Percentiles rank a stretch among this genome's conserved stretches.
These are phyloP conservation scores for Rubroboletus pulcherrimus DNA, from an alignment of 768 basidiomycete species.

Conservation along the genomic window DNA sequence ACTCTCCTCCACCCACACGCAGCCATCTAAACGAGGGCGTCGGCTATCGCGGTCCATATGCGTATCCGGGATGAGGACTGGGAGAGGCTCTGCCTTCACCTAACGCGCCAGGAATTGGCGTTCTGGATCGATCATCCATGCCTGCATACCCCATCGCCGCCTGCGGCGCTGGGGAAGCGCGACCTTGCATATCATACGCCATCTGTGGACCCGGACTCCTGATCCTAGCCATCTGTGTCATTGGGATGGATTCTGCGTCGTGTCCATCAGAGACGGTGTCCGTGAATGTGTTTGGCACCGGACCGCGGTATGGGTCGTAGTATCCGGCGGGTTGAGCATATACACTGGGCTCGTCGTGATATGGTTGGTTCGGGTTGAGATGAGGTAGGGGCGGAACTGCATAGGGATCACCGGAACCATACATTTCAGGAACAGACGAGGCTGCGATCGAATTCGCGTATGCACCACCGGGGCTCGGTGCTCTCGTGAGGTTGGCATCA, in stretches of 20 bases:
- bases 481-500: conserved; percentile 53
- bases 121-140: conserved; percentile 28
- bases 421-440: conserved; percentile 45
- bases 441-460: conserved; percentile 41
- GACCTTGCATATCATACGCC: conserved; percentile 36
- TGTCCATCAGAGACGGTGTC: conserved; percentile 33
- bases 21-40: background rate
- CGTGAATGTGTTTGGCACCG: conserved; percentile 62
- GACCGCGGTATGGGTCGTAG: conserved; percentile 80
- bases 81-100: conserved; percentile 40
- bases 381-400: conserved; percentile 81
- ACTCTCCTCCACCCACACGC: background rate
- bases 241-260: conserved; percentile 63
- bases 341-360: conserved; percentile 63
- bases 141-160: conserved; percentile 36
- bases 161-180: conserved; percentile 41
- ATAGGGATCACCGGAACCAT: conserved; percentile 57
- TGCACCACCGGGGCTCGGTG: conserved; percentile 43
- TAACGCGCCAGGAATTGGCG: conserved; percentile 25
- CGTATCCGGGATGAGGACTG: conserved; percentile 45
- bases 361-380: conserved; percentile 72
- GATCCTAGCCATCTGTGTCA: conserved; percentile 58
- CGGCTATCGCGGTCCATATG: conserved; percentile 32
- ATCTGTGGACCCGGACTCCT: conserved; percentile 41
- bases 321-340: conserved; percentile 42